Percentiles rank a stretch among this genome's conserved stretches.
These are phyloP conservation scores for Solanum pimpinellifolium DNA, from an alignment of 257 asterid species.

Conservation along the genomic window DNA sequence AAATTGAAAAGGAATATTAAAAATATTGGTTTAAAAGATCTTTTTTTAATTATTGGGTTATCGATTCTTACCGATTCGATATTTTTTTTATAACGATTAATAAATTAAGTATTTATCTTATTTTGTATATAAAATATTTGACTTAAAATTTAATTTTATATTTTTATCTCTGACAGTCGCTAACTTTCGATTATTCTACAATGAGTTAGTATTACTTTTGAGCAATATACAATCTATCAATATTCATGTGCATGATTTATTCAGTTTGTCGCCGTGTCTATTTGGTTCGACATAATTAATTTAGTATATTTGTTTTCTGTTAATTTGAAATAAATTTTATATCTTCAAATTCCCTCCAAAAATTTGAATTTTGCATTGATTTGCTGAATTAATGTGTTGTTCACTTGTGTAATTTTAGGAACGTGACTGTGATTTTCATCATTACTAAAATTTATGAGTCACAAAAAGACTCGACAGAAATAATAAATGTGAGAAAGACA, in stretches of 20 bases:
- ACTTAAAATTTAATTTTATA: too few species aligned
- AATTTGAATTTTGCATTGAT: neutral
- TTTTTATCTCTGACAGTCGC: too few species aligned
- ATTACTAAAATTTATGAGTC: slow-evolving; percentile 2
- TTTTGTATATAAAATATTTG: too few species aligned
- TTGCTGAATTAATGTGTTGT: neutral
- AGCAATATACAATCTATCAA: too few species aligned
- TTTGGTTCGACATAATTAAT: neutral
- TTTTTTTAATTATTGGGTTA: too few species aligned
- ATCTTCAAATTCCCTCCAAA: neutral
- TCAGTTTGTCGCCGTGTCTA: too few species aligned
- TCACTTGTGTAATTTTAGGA: neutral
- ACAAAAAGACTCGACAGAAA: neutral
- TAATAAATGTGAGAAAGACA: neutral
- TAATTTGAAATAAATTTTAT: neutral
- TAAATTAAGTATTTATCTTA: too few species aligned
- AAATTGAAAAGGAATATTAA: too few species aligned
- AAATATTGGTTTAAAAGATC: too few species aligned
- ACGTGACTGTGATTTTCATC: neutral
- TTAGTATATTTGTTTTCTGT: neutral
- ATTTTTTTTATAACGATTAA: neutral
- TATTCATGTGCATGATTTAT: neutral
- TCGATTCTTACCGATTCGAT: rapidly evolving
- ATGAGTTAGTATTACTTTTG: too few species aligned
- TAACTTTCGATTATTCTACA: neutral